Base-by-base conservation (phyloP, 75 land plant genomes). In the Adiantum capillusveneris region DNA sequence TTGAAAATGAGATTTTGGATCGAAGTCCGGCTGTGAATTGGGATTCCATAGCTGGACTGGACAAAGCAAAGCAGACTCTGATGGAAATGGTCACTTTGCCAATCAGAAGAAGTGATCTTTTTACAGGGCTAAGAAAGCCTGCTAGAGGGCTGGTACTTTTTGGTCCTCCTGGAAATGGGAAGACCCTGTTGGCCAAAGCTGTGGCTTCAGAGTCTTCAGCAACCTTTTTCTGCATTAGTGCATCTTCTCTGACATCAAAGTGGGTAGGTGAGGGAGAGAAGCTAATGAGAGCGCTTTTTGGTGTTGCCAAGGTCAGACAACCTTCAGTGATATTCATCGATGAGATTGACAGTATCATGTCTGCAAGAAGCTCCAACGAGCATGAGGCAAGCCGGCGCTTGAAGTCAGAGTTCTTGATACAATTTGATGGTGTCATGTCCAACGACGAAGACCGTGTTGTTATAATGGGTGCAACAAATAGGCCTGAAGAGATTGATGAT, bases 221-320 rank as follows among this genome's bases (percentile, higher is more conserved):
- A 14, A 95, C 99, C 41, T 95, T 95, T 63, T 95, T 95, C 59
- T 86, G 85, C 73, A 79, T 95, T 44, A 80, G 97, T 60, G 88
- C 99, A 13, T 84, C 99, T 53, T 90, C 96, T 29, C 64, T 95
- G 7, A 90, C 96, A 31, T 95, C 99, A 58, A 95, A 95, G 74
- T 95, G 99, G 99, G 99, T 95, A 21, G 96, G 99, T 39, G 96
- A 95, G 65, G 96, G 75, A 29, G 99, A 95, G 68, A 95, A 95
- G 61, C 81, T 95, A 50, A 79, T 95, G 43, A 81, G 80, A 48
- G 86, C 91, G 49, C 90, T 95, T 62, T 95, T 95, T 70, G 70
- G 76, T 70, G 86, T 95, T 64, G 99, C 99, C 16, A 66, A 68
- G 31, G 70, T 83, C 22, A 82, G 83, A 50, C 88, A 95, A 64